These are phyloP conservation scores for Dioszegia crocea DNA, from an alignment of 768 basidiomycete species.

Conservation along the genomic window DNA sequence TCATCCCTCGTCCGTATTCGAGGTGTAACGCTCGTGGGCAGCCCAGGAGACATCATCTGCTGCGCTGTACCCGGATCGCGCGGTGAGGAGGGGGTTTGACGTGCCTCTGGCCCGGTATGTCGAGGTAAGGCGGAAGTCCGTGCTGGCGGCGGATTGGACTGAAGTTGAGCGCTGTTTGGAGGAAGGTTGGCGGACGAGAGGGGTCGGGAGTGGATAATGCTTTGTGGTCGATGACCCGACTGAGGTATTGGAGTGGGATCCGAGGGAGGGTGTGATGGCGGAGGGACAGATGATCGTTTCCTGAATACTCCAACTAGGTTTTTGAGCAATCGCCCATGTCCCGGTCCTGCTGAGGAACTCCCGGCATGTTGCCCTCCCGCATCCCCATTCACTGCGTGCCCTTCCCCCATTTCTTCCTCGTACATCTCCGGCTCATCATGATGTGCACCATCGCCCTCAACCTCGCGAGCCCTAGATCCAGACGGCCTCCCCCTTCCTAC, in stretches of 20 bases:
- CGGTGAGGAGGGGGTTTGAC: background rate
- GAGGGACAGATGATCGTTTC: background rate
- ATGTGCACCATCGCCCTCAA: background rate
- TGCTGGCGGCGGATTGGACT: background rate
- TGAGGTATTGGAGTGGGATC: background rate
- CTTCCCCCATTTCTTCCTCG: background rate
- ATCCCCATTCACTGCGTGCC: background rate
- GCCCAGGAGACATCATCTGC: background rate
- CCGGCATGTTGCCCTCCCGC: background rate
- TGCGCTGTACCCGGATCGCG: background rate
- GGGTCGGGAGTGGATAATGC: slow-evolving; percentile 1
- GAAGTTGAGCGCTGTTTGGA: background rate
- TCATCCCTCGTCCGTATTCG: slow-evolving; percentile 18
- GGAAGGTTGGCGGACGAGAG: background rate
- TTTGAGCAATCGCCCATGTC: slow-evolving; percentile 23
- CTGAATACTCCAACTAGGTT: slow-evolving; percentile 32
- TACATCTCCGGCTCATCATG: background rate
- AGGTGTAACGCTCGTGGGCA: slow-evolving; percentile 6
- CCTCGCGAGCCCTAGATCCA: no score
- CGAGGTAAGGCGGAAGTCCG: background rate
- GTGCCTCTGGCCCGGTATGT: background rate
- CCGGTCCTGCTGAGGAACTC: background rate
- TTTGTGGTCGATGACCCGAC: slow-evolving; percentile 1
- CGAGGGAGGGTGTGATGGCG: background rate
- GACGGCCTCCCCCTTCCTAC: background rate